These are phyloP conservation scores for Eragrostis nindensis DNA, from an alignment of 176 grass and related monocot species.

Conservation along the genomic window DNA sequence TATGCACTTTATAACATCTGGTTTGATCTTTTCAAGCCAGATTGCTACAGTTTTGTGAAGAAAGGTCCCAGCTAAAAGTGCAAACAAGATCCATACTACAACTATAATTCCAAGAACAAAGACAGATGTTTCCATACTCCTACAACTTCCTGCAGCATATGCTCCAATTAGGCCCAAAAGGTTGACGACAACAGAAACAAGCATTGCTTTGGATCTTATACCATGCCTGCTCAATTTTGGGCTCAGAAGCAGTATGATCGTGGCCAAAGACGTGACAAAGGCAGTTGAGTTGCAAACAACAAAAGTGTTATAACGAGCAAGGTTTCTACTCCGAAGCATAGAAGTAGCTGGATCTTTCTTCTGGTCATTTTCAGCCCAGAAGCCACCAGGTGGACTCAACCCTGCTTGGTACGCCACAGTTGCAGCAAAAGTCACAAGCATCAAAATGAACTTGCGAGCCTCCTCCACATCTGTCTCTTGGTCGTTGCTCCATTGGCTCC, in stretches of 20 bases:
- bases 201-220: conserved; percentile 43
- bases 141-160: conserved; percentile 48
- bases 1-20: not conserved
- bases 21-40: not conserved
- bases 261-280: conserved; percentile 59
- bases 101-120: conserved; percentile 19
- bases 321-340: conserved; percentile 37
- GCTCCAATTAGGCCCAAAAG: conserved; percentile 29
- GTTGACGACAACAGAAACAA: conserved; percentile 36
- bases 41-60: conserved; percentile 12
- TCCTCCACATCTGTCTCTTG: conserved; percentile 16
- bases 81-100: too few relatives aligned
- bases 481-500: not conserved
- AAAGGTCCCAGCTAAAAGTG: not conserved
- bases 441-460: conserved; percentile 53
- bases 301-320: conserved; percentile 28
- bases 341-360: conserved; percentile 34
- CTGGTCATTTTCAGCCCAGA: conserved; percentile 49
- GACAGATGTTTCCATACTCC: conserved; percentile 19
- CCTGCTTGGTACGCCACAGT: conserved; percentile 53
- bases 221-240: conserved; percentile 45
- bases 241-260: conserved; percentile 50
- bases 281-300: conserved; percentile 46
- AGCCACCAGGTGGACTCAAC: conserved; percentile 53
- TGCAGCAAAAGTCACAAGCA: conserved; percentile 49